Conservation (phyloP, 179 eudicot genomes). For the Heliamphora pulchella region DNA sequence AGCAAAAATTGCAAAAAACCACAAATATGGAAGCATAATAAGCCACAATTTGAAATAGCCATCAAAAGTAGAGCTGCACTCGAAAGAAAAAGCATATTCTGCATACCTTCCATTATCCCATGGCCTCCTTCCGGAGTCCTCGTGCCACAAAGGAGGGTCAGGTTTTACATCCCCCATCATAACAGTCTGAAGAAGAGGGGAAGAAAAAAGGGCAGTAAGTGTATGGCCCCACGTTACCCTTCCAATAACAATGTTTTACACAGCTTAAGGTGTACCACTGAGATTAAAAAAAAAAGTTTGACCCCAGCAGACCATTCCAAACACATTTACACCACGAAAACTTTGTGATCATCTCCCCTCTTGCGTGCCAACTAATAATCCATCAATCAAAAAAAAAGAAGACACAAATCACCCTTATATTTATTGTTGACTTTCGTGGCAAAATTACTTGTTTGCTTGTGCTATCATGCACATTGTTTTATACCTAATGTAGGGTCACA, state of each 20-base stretch:
- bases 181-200: constrained; percentile 46
- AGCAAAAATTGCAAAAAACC: constrained; percentile 1
- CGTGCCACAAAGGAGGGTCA: constrained; percentile 72
- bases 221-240: neutral
- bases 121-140: constrained; percentile 49
- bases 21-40: neutral
- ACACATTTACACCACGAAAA: too few relatives aligned
- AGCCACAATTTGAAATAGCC: too few relatives aligned
- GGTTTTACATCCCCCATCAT: constrained; percentile 56
- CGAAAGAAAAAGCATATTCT: neutral
- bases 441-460: too few relatives aligned
- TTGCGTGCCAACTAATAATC: too few relatives aligned
- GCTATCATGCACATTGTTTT: too few relatives aligned
- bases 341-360: too few relatives aligned
- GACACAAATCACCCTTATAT: too few relatives aligned
- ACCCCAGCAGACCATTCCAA: neutral
- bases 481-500: too few relatives aligned
- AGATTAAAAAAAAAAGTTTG: neutral
- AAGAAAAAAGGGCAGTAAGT: neutral
- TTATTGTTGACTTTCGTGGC: too few relatives aligned
- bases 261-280: neutral
- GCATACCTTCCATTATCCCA: constrained; percentile 52
- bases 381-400: too few relatives aligned
- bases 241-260: neutral
- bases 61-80: neutral